phyloP scores from a whole-genome alignment of 2,329 filamentous ascomycete species.

The Drechslerella coelobrocha region DNA sequence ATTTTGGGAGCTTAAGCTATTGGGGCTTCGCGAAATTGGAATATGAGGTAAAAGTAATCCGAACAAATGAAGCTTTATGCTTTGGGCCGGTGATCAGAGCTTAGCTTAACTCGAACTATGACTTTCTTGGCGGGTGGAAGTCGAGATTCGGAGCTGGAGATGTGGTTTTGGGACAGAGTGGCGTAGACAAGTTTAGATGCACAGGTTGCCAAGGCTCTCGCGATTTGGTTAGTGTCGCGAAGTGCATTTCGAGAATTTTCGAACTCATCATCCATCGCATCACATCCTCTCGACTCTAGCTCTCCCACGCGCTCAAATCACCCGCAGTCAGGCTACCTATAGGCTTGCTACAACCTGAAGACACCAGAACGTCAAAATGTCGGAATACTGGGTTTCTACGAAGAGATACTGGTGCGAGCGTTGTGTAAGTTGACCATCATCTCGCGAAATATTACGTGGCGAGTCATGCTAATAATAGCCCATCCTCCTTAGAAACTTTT shows the following conservation, averaged over 20 bases:
- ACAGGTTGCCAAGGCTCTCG: slow-evolving; percentile 30
- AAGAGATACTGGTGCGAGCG: slow-evolving; percentile 99
- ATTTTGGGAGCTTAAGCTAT: not conserved
- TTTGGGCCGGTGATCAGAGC: no score
- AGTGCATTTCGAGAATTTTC: slow-evolving; percentile 24
- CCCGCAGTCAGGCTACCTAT: not conserved
- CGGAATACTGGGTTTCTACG: slow-evolving; percentile 98
- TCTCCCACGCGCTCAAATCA: not conserved
- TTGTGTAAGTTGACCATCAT: slow-evolving; percentile 64
- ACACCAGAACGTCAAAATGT: slow-evolving; percentile 66
- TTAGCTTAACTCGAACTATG: no score
- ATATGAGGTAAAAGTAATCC: not conserved
- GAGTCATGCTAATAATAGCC: slow-evolving; percentile 17
- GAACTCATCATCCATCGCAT: slow-evolving; percentile 23
- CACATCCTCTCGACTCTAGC: slow-evolving; percentile 5
- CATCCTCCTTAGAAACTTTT: slow-evolving; percentile 65
- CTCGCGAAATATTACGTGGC: slow-evolving; percentile 1
- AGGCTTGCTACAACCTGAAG: slow-evolving; percentile 19
- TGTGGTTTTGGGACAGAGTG: no score
- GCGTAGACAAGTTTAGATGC: no score
- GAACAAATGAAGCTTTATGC: not conserved
- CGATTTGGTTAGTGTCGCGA: no score
- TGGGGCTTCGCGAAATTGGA: no score
- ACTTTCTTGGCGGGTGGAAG: no score
- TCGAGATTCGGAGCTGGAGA: no score